Percentiles rank a stretch among this genome's conserved stretches.
These are phyloP conservation scores for Fusarium duplospermum DNA, from an alignment of 2,329 filamentous ascomycete genomes.

Conservation along the genomic window DNA sequence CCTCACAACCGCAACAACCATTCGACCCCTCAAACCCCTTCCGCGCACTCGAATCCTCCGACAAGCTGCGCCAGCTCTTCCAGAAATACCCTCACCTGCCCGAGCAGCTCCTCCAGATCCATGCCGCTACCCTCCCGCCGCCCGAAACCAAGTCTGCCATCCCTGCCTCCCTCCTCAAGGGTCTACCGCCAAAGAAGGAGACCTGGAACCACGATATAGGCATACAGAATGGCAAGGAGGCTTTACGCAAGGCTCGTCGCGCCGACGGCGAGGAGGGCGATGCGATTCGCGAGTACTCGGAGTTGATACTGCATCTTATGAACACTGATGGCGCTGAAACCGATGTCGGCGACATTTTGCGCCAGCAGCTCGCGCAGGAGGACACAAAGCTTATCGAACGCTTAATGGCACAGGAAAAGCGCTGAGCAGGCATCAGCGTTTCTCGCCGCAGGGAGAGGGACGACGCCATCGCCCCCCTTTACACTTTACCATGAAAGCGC, in stretches of 20 bases:
- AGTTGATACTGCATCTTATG: constrained; percentile 65
- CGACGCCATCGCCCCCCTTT: constrained; percentile 1
- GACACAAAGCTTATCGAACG: constrained; percentile 63
- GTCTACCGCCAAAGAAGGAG: constrained; percentile 50
- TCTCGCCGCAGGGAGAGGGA: neutral
- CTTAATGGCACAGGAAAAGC: constrained; percentile 59
- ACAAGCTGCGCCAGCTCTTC: constrained; percentile 64
- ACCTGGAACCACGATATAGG: constrained; percentile 71
- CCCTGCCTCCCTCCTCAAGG: constrained; percentile 49
- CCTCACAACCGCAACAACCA: constrained; percentile 1
- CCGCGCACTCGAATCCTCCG: constrained; percentile 61
- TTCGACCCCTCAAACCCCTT: constrained; percentile 58
- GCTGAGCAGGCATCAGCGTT: constrained; percentile 29
- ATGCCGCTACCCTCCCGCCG: constrained; percentile 62
- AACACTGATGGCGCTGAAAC: constrained; percentile 45
- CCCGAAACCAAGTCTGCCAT: constrained; percentile 45
- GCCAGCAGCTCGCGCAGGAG: constrained; percentile 58
- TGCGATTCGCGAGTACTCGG: constrained; percentile 70
- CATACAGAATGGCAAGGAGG: constrained; percentile 65
- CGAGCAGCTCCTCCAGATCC: constrained; percentile 60
- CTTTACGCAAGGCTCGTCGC: constrained; percentile 62
- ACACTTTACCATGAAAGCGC: neutral
- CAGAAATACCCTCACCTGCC: constrained; percentile 63
- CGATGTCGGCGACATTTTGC: constrained; percentile 53
- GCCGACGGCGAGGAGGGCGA: constrained; percentile 67